Percentiles rank a stretch among this genome's conserved stretches.
These are phyloP conservation scores for Euclidium syriacum DNA, from an alignment of 345 rosid species.

Conservation along the genomic window DNA sequence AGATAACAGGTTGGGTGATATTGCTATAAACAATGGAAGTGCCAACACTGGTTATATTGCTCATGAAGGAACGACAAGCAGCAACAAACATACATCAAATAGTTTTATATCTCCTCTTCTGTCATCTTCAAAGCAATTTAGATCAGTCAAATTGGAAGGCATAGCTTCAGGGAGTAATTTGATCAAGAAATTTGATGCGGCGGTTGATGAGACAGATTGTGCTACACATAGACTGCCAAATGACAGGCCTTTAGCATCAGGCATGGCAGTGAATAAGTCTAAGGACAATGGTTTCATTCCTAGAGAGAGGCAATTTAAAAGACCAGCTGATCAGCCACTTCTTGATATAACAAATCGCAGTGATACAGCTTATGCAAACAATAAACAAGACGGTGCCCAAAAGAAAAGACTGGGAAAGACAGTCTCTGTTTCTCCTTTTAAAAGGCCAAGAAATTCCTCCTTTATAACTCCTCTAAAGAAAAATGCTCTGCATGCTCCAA, in stretches of 20 bases:
- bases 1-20: slow-evolving; percentile 26
- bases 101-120: slow-evolving; percentile 58
- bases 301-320: slow-evolving; percentile 30
- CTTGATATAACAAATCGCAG: slow-evolving; percentile 58
- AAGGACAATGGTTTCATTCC: slow-evolving; percentile 28
- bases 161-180: slow-evolving; percentile 46
- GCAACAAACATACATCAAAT: slow-evolving; percentile 36
- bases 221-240: slow-evolving; percentile 26
- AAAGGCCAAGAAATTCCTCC: slow-evolving; percentile 70
- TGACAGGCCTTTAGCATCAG: slow-evolving; percentile 14
- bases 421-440: slow-evolving; percentile 57
- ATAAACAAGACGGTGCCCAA: slow-evolving; percentile 32
- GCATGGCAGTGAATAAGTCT: slow-evolving; percentile 15
- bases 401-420: slow-evolving; percentile 50
- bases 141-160: slow-evolving; percentile 31
- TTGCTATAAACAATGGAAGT: slow-evolving; percentile 40
- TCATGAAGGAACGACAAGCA: slow-evolving; percentile 39
- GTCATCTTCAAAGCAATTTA: slow-evolving; percentile 40
- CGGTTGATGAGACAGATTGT: slow-evolving; percentile 35
- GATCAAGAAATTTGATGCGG: slow-evolving; percentile 71
- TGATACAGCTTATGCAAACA: slow-evolving; percentile 26
- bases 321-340: slow-evolving; percentile 43
- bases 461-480: slow-evolving; percentile 55
- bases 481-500: slow-evolving; percentile 32
- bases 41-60: slow-evolving; percentile 25